phyloP scores from a whole-genome alignment of 148 eudicot genomes.

The Cornus kousa region DNA sequence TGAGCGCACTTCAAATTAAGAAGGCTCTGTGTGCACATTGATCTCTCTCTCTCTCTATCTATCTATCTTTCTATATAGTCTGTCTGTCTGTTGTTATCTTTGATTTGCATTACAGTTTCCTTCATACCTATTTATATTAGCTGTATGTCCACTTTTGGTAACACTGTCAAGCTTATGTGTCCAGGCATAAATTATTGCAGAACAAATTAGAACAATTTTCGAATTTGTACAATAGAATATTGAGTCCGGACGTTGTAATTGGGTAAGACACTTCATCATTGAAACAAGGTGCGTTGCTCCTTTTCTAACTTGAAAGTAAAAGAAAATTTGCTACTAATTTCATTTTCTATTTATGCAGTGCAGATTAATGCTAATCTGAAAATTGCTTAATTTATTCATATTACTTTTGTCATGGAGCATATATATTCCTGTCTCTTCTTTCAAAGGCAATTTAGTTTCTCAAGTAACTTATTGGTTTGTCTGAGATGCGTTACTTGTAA shows the following conservation, averaged over 20 bases:
- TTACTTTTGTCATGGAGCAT: not conserved
- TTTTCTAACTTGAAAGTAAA: constrained; percentile 4
- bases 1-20: not conserved
- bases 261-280: not conserved
- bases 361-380: not conserved
- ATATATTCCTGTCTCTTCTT: not conserved
- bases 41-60: no score
- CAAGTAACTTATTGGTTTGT: not conserved
- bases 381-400: not conserved
- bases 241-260: not conserved
- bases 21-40: no score
- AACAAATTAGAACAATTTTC: not conserved
- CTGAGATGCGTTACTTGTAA: not conserved
- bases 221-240: not conserved
- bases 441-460: not conserved
- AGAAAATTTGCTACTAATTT: not conserved
- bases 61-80: no score
- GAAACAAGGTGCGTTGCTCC: not conserved
- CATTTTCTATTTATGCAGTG: no score
- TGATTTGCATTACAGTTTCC: not conserved
- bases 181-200: not conserved
- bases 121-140: not conserved
- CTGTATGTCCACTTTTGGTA: not conserved
- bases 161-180: not conserved
- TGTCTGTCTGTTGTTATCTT: no score